phyloP scores from a whole-genome alignment of 495 filamentous ascomycete genomes.

The Elaphomyces granulatus region DNA sequence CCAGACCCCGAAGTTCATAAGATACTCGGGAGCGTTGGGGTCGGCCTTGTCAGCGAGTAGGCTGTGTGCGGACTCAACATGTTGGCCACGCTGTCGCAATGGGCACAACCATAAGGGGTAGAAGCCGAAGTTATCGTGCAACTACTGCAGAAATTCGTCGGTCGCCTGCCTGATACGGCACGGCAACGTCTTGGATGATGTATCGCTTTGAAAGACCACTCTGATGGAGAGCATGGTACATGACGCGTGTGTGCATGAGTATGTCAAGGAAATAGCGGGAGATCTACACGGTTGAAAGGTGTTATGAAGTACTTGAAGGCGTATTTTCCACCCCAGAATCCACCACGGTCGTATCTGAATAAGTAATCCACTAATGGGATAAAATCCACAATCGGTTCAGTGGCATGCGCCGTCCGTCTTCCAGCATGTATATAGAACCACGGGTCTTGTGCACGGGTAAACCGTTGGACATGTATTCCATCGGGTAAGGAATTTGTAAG shows the following conservation, averaged over 20 bases:
- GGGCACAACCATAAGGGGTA: constrained; percentile 50
- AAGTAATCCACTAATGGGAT: constrained; percentile 45
- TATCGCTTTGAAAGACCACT: constrained; percentile 32
- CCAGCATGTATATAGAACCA: too few relatives aligned
- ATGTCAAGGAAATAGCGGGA: constrained; percentile 39
- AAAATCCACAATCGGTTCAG: too few relatives aligned
- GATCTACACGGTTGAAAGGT: constrained; percentile 39
- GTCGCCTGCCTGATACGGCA: constrained; percentile 35
- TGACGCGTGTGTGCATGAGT: constrained; percentile 40
- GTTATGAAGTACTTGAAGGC: constrained; percentile 43
- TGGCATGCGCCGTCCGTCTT: too few relatives aligned
- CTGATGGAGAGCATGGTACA: constrained; percentile 42
- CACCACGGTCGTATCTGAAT: constrained; percentile 50
- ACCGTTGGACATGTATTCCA: constrained; percentile 16
- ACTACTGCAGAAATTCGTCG: constrained; percentile 35
- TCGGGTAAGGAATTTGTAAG: constrained; percentile 18
- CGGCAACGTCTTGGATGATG: constrained; percentile 43
- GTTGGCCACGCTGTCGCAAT: too few relatives aligned
- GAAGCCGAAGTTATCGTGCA: constrained; percentile 28
- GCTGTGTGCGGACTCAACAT: too few relatives aligned
- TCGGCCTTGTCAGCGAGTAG: too few relatives aligned
- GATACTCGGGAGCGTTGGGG: too few relatives aligned
- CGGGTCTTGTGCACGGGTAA: constrained; percentile 36
- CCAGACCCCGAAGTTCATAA: too few relatives aligned
- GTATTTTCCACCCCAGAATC: constrained; percentile 40